Base-by-base conservation (phyloP, 2,329 filamentous ascomycete genomes). In the Blumeriella jaapii region DNA sequence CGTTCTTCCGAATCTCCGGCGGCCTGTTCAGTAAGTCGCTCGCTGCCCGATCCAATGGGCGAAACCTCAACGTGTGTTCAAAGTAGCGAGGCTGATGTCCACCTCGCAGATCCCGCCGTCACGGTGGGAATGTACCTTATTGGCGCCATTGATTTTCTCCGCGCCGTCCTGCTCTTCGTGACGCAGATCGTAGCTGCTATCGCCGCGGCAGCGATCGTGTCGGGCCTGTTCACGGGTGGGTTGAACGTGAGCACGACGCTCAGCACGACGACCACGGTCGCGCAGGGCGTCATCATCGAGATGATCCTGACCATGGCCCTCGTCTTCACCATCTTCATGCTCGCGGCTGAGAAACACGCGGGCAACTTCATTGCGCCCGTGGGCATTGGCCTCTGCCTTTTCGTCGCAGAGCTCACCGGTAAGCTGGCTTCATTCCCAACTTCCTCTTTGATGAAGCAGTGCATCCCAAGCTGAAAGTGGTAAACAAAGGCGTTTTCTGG, bases 1-100 rank as follows among this genome's bases (percentile, higher is more conserved):
- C 66, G 0, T 69, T 69, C 45, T 68, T 61, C 47, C 59, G 65
- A 17, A 55, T 68, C 11, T 62, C 60, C 0, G 65, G 65, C 8
- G 64, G 64, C 4, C 52, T 66, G 14, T 67, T 68, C 46, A 38
- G 30, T 33, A n/a, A 27, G 35, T 20, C 20, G 6, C 6, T 22
- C 6, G 20, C 6, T 22, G 6, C 6, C 11, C 11, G 20, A 6
- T 22, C 20, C 6, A 6, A 22, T n/a, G n/a, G n/a, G 20, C 20
- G 6, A 22, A 22, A 22, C 20, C 19, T 29, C 25, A 19, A 13
- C n/a, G n/a, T n/a, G n/a, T n/a, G n/a, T n/a, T n/a, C n/a, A n/a
- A n/a, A n/a, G n/a, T n/a, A n/a, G n/a, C n/a, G n/a, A n/a, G n/a
- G 24, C 20, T 11, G 11, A 27, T 23, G 11, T 16, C 6, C 11